Conservation (phyloP, 2,329 filamentous ascomycete genomes). For the Mycosphaerelloides madeirae region DNA sequence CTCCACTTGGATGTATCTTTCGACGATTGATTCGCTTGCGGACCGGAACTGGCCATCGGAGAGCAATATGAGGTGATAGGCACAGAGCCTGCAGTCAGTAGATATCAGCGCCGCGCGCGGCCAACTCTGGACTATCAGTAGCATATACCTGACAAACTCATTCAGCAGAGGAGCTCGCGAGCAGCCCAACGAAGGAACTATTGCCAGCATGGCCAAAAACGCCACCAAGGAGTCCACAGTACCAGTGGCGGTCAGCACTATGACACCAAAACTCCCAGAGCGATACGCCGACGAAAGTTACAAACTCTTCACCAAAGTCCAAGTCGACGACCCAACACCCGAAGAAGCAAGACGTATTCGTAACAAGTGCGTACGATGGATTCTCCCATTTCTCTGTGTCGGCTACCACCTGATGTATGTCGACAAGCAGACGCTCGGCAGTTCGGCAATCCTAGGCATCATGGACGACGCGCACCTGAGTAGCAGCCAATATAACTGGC, state of each 20-base stretch:
- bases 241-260: neutral
- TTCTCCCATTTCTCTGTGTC: constrained; percentile 16
- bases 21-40: neutral
- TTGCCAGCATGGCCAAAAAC: constrained; percentile 12
- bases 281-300: constrained; percentile 16
- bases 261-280: constrained; percentile 11
- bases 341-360: constrained; percentile 12
- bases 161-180: no score
- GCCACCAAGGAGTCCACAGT: neutral
- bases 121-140: no score
- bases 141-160: no score
- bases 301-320: constrained; percentile 16
- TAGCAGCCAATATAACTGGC: constrained; percentile 28
- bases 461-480: constrained; percentile 28
- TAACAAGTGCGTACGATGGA: constrained; percentile 17
- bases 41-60: constrained; percentile 1
- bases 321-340: constrained; percentile 13
- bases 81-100: neutral
- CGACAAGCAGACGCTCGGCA: constrained; percentile 19
- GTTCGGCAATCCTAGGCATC: constrained; percentile 31
- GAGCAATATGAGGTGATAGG: constrained; percentile 6
- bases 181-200: no score
- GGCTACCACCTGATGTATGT: constrained; percentile 20
- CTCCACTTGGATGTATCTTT: no score
- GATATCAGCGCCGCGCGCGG: neutral